A percentile compares a stretch with the other conserved stretches of the same genome.
phyloP scores from a whole-genome alignment of 306 rosid species.

The Lathyrus oleraceus region DNA sequence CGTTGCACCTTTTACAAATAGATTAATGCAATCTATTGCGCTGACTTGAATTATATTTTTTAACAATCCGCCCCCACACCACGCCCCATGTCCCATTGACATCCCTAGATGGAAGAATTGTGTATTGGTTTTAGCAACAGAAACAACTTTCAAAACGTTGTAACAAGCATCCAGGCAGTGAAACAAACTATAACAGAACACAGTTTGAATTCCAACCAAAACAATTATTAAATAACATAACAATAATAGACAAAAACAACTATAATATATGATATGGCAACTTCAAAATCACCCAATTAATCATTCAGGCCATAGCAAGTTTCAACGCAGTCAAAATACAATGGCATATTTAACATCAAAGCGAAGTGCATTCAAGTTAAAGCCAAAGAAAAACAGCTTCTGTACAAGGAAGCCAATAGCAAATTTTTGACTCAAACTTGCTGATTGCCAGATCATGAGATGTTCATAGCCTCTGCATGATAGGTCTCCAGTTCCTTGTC shows the following conservation, averaged over 20 bases:
- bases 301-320: conserved; percentile 16
- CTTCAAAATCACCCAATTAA: conserved; percentile 8
- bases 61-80: no score
- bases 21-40: no score
- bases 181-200: no score
- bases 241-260: background rate
- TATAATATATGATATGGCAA: background rate
- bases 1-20: no score
- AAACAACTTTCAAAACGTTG: no score
- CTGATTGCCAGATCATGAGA: conserved; percentile 38
- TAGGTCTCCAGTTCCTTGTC: conserved; percentile 83
- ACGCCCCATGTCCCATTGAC: no score
- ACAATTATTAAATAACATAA: no score
- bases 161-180: no score
- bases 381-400: conserved; percentile 34
- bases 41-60: no score
- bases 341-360: conserved; percentile 24
- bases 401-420: conserved; percentile 54
- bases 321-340: background rate
- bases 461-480: conserved; percentile 81
- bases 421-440: conserved; percentile 12
- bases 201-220: no score
- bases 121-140: no score
- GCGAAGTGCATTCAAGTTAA: conserved; percentile 7
- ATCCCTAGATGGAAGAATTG: no score